Percentiles rank a stretch among this genome's conserved stretches.
These are phyloP conservation scores for Mycena galopus DNA, from an alignment of 768 basidiomycete species.

Conservation along the genomic window DNA sequence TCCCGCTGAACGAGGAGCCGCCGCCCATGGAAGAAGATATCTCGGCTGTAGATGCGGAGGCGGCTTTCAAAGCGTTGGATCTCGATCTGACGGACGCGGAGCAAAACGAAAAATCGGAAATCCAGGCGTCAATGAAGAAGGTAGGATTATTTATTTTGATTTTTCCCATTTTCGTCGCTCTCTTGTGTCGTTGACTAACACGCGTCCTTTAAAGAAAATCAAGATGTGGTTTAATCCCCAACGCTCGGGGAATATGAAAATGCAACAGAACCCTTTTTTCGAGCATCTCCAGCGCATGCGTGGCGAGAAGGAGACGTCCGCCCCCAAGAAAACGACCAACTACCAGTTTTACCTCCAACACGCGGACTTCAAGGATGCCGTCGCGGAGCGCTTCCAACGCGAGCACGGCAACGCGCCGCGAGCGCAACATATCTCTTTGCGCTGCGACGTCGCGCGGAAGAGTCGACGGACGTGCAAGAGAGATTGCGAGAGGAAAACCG, in stretches of 20 bases:
- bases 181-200: background rate
- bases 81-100: background rate
- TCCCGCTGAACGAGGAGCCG: background rate
- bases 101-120: background rate
- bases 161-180: background rate
- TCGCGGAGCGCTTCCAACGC: background rate
- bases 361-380: background rate
- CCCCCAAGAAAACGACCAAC: background rate
- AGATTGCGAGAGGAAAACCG: background rate
- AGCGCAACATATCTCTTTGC: background rate
- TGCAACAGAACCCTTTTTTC: background rate
- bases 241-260: background rate
- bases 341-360: constrained; percentile 1
- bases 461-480: background rate
- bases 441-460: background rate
- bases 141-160: too few relatives aligned
- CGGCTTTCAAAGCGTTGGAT: constrained; percentile 4
- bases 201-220: background rate
- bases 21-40: background rate
- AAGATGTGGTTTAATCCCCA: constrained; percentile 4
- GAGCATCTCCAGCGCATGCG: background rate
- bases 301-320: background rate
- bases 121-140: background rate
- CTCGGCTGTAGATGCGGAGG: background rate
- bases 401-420: background rate